Conservation (phyloP, 2,329 filamentous ascomycete species). For the Geosmithia flava region DNA sequence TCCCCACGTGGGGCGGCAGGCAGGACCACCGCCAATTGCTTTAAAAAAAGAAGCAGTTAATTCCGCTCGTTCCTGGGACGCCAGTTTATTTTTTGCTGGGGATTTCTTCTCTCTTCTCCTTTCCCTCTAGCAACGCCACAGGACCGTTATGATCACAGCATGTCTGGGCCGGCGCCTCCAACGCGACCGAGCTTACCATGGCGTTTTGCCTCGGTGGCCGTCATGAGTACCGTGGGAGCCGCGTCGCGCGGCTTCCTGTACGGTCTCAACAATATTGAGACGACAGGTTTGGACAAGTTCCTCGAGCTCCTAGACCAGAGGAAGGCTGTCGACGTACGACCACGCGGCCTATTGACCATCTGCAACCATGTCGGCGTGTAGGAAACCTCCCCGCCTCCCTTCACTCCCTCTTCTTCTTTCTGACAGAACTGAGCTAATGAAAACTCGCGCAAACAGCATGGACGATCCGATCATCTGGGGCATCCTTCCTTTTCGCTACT, state of each 20-base stretch:
- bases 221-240: constrained; percentile 62
- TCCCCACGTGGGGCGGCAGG: background rate
- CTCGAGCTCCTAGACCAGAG: constrained; percentile 64
- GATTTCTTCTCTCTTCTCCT: background rate
- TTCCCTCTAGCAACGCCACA: background rate
- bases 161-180: constrained; percentile 11
- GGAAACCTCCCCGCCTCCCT: constrained; percentile 4
- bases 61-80: no score
- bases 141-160: constrained; percentile 4
- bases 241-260: constrained; percentile 66
- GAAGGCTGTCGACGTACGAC: constrained; percentile 42
- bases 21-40: background rate
- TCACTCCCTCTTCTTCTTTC: background rate
- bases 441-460: constrained; percentile 41
- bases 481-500: constrained; percentile 63
- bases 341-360: constrained; percentile 70
- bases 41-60: background rate
- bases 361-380: constrained; percentile 30
- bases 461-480: constrained; percentile 96
- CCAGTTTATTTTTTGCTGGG: background rate
- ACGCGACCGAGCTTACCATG: constrained; percentile 49
- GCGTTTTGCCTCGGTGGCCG: constrained; percentile 59
- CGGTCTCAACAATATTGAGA: constrained; percentile 61
- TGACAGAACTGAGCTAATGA: background rate
- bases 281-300: constrained; percentile 65